phyloP scores from a whole-genome alignment of 805 yeast genomes.

The Huiozyma sinensis region DNA sequence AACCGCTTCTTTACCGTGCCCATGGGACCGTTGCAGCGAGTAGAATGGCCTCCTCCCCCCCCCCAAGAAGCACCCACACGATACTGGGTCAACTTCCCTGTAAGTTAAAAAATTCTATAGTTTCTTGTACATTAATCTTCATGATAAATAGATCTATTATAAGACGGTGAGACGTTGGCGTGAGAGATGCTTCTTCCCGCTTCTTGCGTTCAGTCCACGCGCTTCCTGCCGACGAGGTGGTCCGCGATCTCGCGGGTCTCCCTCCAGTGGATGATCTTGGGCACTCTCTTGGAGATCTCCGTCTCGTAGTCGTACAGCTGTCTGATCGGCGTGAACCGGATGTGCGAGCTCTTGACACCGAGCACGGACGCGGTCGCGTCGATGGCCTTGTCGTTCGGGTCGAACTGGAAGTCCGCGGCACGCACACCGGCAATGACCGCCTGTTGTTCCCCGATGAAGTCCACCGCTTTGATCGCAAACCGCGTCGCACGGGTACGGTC shows the following conservation, averaged over 20 bases:
- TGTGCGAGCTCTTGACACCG: conserved; percentile 70
- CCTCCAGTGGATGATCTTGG: conserved; percentile 80
- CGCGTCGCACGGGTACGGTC: conserved; percentile 69
- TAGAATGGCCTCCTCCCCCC: no score
- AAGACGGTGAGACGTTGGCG: no score
- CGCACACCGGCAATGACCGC: conserved; percentile 20
- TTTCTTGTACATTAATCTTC: not conserved
- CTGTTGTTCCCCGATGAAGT: conserved; percentile 45
- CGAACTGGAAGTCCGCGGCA: conserved; percentile 24
- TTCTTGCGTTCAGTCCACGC: conserved; percentile 13
- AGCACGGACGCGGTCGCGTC: conserved; percentile 63
- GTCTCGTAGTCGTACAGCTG: conserved; percentile 82
- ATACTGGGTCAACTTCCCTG: no score
- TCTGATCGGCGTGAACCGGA: conserved; percentile 64
- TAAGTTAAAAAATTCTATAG: conserved; percentile 1
- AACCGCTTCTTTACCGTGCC: no score
- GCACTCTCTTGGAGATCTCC: conserved; percentile 69
- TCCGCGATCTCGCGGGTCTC: conserved; percentile 68
- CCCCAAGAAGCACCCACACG: no score
- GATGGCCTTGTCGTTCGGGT: conserved; percentile 25
- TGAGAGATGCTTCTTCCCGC: no score
- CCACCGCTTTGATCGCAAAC: conserved; percentile 58
- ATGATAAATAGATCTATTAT: not conserved
- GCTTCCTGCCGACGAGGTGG: conserved; percentile 66
- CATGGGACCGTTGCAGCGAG: no score